Conservation (phyloP, 352 stramenopile species). For the Globisporangium cederbergense region DNA sequence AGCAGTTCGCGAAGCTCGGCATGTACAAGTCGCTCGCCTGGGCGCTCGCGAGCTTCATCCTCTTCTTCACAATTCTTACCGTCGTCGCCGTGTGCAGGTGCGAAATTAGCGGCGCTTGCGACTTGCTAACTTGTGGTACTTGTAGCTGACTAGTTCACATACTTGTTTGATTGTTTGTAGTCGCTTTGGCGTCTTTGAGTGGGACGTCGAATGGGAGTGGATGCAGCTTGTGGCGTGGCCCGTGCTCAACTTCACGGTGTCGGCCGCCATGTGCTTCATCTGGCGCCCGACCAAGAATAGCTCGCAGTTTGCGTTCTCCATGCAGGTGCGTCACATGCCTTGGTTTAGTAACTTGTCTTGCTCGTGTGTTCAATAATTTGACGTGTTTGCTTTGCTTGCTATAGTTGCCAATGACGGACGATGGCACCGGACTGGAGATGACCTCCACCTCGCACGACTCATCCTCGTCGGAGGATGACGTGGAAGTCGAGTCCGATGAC, state of each 20-base stretch:
- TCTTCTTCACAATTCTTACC: slow-evolving; percentile 88
- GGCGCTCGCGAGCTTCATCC: slow-evolving; percentile 78
- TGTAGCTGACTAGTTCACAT: neutral
- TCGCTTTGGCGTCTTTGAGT: slow-evolving; percentile 83
- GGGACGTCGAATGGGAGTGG: slow-evolving; percentile 90
- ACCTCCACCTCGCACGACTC: slow-evolving; percentile 48
- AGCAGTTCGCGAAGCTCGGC: slow-evolving; percentile 87
- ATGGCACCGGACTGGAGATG: slow-evolving; percentile 58
- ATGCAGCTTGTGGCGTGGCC: slow-evolving; percentile 90
- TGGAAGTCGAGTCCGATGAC: slow-evolving; percentile 67
- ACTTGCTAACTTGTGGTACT: neutral
- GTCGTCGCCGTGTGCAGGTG: slow-evolving; percentile 65
- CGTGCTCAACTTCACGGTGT: slow-evolving; percentile 90
- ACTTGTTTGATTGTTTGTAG: slow-evolving; percentile 19
- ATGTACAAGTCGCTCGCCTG: slow-evolving; percentile 88
- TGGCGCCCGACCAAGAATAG: slow-evolving; percentile 86
- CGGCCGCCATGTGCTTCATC: slow-evolving; percentile 86
- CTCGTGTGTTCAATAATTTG: neutral
- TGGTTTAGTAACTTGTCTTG: neutral
- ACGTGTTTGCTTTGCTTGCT: slow-evolving; percentile 6
- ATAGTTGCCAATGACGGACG: slow-evolving; percentile 71
- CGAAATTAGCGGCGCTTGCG: neutral
- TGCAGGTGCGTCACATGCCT: slow-evolving; percentile 43
- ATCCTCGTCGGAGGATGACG: slow-evolving; percentile 50
- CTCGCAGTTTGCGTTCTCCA: slow-evolving; percentile 84